Evolutionary conservation across 768 basidiomycete genomes (phyloP), one percentile per base, ranked within the genome.

Genomic region (Serendipita sp.): DNA sequence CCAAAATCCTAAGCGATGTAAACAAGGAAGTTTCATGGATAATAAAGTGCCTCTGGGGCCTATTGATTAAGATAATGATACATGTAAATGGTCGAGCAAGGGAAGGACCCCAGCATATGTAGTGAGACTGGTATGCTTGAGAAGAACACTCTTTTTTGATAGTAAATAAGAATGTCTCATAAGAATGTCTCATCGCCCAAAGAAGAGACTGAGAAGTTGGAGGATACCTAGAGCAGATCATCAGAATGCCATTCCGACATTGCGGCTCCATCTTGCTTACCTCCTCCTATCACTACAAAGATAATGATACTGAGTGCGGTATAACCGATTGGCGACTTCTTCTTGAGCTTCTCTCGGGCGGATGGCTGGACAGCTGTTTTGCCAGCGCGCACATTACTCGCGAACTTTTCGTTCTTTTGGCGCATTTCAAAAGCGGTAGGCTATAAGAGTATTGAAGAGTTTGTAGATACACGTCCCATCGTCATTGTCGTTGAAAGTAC

Each of bases 351-450:
- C 65, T 91, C 88, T 69, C 86, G 83, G 66, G 85, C 79, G 63
- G 89, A 89, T 11, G 78, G 78, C 68, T 86, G 85, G 66, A 81
- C 79, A 1, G 86, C 82, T 54, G 88, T 87, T 79, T 89, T 91
- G 69, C 89, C 89, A 44, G 81, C 74, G 68, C 81, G 83, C 67
- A 82, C 85, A 67, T 84, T 83, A 66, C 79, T 82, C 45, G 85
- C 86, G 75, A 92, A 92, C 75, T 89, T 85, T 65, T 80, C 80
- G 74, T 91, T 92, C 74, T 83, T 82, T 71, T 84, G 82, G 69
- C 87, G 85, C 75, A 90, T 80, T 70, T 91, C 89, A 72, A 88
- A 89, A 78, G 87, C 82, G 64, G 85, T 88, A 63, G 88, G 88
- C 87, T 89, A 8, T 32, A n/a, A 51, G 48, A 5, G n/a, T 51